Conservation (phyloP, 306 rosid species). For the Lablab purpureus region DNA sequence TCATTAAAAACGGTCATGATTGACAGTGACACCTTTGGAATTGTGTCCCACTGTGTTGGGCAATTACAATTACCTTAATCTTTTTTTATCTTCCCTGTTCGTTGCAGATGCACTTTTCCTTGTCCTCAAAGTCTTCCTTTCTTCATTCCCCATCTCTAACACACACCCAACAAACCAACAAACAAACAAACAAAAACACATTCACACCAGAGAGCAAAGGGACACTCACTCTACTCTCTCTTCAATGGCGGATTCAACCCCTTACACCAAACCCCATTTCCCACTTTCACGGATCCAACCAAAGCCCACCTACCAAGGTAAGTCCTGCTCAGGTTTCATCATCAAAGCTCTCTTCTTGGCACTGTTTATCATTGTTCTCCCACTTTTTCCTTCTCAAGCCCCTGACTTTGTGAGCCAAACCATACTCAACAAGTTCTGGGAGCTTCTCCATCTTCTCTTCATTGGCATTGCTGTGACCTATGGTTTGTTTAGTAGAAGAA, state of each 20-base stretch:
- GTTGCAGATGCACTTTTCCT: conserved; percentile 45
- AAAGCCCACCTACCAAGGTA: conserved; percentile 57
- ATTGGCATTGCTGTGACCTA: conserved; percentile 89
- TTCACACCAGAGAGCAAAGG: background rate
- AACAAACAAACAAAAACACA: background rate
- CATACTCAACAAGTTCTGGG: conserved; percentile 74
- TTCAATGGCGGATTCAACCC: conserved; percentile 68
- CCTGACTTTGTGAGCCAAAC: conserved; percentile 79
- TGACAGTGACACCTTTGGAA: conserved; percentile 37
- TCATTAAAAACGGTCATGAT: conserved; percentile 34
- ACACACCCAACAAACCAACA: background rate
- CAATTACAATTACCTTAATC: conserved; percentile 31
- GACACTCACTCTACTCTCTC: conserved; percentile 14
- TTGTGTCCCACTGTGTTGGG: conserved; percentile 5
- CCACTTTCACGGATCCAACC: conserved; percentile 53
- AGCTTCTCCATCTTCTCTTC: conserved; percentile 78
- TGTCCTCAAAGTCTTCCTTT: conserved; percentile 56
- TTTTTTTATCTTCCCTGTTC: conserved; percentile 1
- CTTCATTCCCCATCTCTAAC: conserved; percentile 51
- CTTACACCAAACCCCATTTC: conserved; percentile 58
- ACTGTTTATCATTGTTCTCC: conserved; percentile 52
- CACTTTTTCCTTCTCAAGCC: conserved; percentile 90
- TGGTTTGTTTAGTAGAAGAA: conserved; percentile 77
- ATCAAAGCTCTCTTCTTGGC: conserved; percentile 64
- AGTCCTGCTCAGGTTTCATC: conserved; percentile 61